Conservation (phyloP, 2,329 filamentous ascomycete genomes). For the Claviceps sp. region DNA sequence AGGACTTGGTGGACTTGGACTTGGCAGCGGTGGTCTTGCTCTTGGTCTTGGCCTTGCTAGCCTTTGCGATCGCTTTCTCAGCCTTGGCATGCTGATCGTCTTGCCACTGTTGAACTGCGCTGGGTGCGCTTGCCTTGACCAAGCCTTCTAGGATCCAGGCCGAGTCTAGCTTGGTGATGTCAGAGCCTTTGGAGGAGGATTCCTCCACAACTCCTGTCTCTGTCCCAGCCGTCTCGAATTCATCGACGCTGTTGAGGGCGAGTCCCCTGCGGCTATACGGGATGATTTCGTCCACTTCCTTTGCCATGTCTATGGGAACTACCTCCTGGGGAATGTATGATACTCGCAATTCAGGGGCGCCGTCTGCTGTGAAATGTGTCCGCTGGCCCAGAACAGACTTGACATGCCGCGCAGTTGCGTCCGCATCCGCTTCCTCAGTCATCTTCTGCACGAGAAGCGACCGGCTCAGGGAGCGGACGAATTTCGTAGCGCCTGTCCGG, state of each 20-base stretch:
- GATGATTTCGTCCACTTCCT: slow-evolving; percentile 52
- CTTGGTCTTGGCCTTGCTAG: slow-evolving; percentile 5
- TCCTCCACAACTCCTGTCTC: slow-evolving; percentile 14
- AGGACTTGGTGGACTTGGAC: slow-evolving; percentile 9
- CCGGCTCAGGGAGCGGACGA: slow-evolving; percentile 67
- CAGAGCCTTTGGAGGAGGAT: slow-evolving; percentile 32
- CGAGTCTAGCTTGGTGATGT: slow-evolving; percentile 49
- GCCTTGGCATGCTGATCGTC: slow-evolving; percentile 10
- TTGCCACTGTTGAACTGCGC: slow-evolving; percentile 16
- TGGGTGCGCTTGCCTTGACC: slow-evolving; percentile 14
- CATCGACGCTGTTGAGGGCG: slow-evolving; percentile 54
- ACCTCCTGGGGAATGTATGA: slow-evolving; percentile 64
- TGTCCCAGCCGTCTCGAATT: slow-evolving; percentile 29
- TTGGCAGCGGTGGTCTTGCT: slow-evolving; percentile 9
- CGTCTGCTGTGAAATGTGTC: slow-evolving; percentile 61
- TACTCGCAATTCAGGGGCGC: slow-evolving; percentile 62
- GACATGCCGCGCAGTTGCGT: slow-evolving; percentile 34
- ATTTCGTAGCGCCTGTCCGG: slow-evolving; percentile 66
- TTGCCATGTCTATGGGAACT: slow-evolving; percentile 62
- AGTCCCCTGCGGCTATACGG: slow-evolving; percentile 37
- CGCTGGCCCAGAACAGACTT: slow-evolving; percentile 54
- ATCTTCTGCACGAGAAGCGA: slow-evolving; percentile 55
- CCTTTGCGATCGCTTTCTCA: slow-evolving; percentile 11
- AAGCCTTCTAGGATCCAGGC: slow-evolving; percentile 25
- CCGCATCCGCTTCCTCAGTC: slow-evolving; percentile 14